Base-by-base conservation (phyloP, 495 filamentous ascomycete genomes). In the Lasiosphaeriaceae sp. region DNA sequence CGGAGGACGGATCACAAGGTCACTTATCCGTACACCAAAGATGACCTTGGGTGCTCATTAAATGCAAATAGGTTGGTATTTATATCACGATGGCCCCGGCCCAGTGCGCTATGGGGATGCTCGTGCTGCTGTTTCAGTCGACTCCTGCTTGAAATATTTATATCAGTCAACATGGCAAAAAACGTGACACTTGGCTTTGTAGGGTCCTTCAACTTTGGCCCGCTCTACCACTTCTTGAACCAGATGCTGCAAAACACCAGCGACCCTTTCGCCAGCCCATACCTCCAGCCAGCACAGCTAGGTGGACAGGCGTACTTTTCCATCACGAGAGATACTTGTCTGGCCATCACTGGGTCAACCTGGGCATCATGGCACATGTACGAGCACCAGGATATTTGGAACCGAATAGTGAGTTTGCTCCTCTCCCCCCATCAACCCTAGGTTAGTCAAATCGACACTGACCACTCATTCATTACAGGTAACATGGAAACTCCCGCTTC, bases 401-500 rank as follows among this genome's bases (percentile, higher is more conserved):
- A 50, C 23, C 22, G 57, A 39, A 47, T 59, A 12, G 57, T 59
- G 17, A 41, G 8, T 8, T 16, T 16, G 11, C 14, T 23, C 21
- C 51, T 45, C 6, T 45, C 20, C 24, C 23, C 47, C 24, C 22
- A 50, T n/a, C n/a, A n/a, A n/a, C n/a, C n/a, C n/a, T n/a, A n/a
- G n/a, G n/a, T n/a, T n/a, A 7, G 4, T 29, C 2, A 5, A 54
- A 17, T 23, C 16, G 11, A 14, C 8, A 7, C 7, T 24, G 24
- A 39, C 47, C 31, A 55, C 41, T 35, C 6, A 37, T n/a, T 5
- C 1, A 17, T 34, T 14, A 1, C 23, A 57, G 55, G 55, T 57
- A 6, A 54, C 52, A 43, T 59, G 57, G 57, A 59, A 59, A 35
- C 17, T 59, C 3, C 57, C 57, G 11, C 57, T 59, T 16, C 21